Percentiles rank a stretch among this genome's conserved stretches.
These are phyloP conservation scores for Amylostereum chailletii DNA, from an alignment of 1,284 basidiomycete genomes.

Conservation along the genomic window DNA sequence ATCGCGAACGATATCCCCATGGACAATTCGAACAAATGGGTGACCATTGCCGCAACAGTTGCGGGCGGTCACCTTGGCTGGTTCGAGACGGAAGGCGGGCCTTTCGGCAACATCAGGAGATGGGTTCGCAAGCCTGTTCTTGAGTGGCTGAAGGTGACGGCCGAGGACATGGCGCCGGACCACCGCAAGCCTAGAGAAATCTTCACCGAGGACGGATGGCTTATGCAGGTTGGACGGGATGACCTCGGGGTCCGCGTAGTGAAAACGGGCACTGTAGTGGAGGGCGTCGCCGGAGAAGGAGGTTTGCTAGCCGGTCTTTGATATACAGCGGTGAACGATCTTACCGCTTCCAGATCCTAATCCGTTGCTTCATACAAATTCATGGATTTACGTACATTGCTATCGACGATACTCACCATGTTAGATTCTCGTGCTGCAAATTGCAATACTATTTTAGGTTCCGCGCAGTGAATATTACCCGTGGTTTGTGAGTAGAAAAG, in stretches of 20 bases:
- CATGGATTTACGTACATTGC: neutral
- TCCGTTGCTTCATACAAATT: neutral
- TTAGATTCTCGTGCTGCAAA: neutral
- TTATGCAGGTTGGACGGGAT: constrained; percentile 45
- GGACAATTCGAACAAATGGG: constrained; percentile 52
- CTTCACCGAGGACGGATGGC: constrained; percentile 45
- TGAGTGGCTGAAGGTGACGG: constrained; percentile 63
- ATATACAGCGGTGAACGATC: neutral
- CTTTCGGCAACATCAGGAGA: constrained; percentile 36
- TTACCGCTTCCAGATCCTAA: too few species aligned
- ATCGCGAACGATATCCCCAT: constrained; percentile 62
- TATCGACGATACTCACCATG: neutral
- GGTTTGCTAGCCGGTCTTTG: constrained; percentile 31
- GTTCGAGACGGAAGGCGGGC: constrained; percentile 59
- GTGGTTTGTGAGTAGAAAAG: neutral
- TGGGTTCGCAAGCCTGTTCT: constrained; percentile 71
- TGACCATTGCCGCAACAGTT: constrained; percentile 68
- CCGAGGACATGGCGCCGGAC: constrained; percentile 39
- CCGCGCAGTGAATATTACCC: too few species aligned
- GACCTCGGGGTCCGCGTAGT: constrained; percentile 39
- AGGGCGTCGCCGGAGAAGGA: constrained; percentile 26
- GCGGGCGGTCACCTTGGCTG: constrained; percentile 93
- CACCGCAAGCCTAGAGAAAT: constrained; percentile 23
- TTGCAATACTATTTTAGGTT: too few species aligned
- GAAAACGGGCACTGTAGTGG: constrained; percentile 27